These are phyloP conservation scores for Amaranthus tricolor DNA, from an alignment of 179 eudicot genomes.

Conservation along the genomic window DNA sequence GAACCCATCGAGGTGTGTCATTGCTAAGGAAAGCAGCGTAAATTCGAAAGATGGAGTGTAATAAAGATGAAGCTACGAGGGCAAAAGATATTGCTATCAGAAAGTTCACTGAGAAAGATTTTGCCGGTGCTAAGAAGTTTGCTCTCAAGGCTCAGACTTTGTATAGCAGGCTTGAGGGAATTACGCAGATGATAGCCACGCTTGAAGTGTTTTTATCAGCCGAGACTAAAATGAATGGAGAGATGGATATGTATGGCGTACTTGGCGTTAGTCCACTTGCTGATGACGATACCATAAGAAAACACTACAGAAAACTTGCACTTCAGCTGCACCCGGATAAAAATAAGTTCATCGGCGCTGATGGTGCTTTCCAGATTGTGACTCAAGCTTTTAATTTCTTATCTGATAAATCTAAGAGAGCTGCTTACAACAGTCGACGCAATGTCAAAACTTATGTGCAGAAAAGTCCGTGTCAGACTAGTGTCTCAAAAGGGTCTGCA, in stretches of 20 bases:
- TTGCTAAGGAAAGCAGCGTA: not conserved
- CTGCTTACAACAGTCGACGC: conserved; percentile 33
- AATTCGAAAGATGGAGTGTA: conserved; percentile 40
- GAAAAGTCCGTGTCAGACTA: conserved; percentile 23
- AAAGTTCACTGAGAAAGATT: conserved; percentile 34
- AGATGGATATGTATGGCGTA: conserved; percentile 42
- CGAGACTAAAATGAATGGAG: conserved; percentile 31
- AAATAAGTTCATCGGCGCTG: conserved; percentile 41
- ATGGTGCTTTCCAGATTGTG: conserved; percentile 43
- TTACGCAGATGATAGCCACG: conserved; percentile 33
- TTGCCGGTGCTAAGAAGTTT: conserved; percentile 38
- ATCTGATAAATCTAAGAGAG: conserved; percentile 37
- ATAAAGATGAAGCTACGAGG: conserved; percentile 48
- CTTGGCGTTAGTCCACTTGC: conserved; percentile 39
- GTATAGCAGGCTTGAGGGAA: conserved; percentile 40
- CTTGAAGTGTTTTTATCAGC: conserved; percentile 35
- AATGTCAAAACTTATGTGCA: conserved; percentile 20
- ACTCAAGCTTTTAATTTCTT: conserved; percentile 33
- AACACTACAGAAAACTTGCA: conserved; percentile 31
- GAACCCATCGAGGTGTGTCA: conserved; percentile 1
- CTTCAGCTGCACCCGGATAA: conserved; percentile 50
- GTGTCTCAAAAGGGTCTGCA: conserved; percentile 18
- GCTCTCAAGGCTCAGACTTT: conserved; percentile 42
- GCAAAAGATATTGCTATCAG: conserved; percentile 45
- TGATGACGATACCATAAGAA: conserved; percentile 35